Base-by-base conservation (phyloP, 1,284 basidiomycete species). In the Hemileia vastatrix region DNA sequence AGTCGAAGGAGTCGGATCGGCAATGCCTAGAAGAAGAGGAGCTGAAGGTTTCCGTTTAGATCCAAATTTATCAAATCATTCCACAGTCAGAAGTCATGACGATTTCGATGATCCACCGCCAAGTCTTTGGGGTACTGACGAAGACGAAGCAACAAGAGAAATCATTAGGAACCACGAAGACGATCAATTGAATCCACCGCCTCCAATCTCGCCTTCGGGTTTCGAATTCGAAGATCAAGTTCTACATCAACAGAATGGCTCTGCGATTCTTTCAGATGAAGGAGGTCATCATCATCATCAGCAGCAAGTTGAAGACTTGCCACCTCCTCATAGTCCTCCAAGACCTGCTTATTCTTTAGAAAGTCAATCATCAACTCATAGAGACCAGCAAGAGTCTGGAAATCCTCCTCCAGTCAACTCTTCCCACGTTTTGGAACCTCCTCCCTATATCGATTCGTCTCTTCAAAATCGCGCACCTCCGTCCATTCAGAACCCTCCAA, bases 1-100 rank as follows among this genome's bases (percentile, higher is more conserved):
- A 45, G 68, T 72, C n/a, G 69, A 68, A n/a, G 70, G 69, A 13
- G 70, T 71, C 1, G 70, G 70, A 1, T 33, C 68, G n/a, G 70
- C 69, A 3, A 62, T 71, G 64, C 70, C 69, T 40, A 40, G 36
- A 40, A 40, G 36, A 40, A 15, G 36, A 9, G 36, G 36, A 11
- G 36, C 36, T 40, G 27, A 27, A 27, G 27, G 27, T 27, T 27
- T 27, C 27, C 27, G 27, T 27, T 27, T 6, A 27, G 27, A 6
- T 27, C 27, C 27, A 27, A 27, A 27, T 27, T 6, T 27, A 27
- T 6, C 27, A 27, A 27, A 27, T 27, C 27, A 27, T 27, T 40
- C 36, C 15, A 40, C 36, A 11, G 15, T 40, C 36, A 9, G 36
- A 40, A 11, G 11, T 9, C 8, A 15, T 9, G 36, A 40, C 36